Evolutionary conservation across 2,329 filamentous ascomycete species (phyloP).

Genomic region (Neodidymelliopsis sp.): DNA sequence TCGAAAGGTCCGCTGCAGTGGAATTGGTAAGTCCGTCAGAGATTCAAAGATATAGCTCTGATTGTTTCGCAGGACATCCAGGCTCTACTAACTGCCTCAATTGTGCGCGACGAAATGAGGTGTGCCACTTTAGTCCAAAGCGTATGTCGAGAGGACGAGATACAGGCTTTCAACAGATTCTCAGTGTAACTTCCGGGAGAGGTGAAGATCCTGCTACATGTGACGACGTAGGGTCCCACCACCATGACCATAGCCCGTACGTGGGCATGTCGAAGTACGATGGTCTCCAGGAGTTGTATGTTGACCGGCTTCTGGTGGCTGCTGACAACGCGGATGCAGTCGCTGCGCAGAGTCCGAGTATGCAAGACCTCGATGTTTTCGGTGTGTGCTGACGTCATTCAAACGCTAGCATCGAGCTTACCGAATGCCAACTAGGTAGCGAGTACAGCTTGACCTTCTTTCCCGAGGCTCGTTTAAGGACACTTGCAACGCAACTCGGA

Average conservation of each 20-base stretch:
- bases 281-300: neutral
- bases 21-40: neutral
- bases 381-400: neutral
- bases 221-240: neutral
- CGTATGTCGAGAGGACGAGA: neutral
- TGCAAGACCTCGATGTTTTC: neutral
- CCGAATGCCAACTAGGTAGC: neutral
- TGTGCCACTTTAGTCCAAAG: neutral
- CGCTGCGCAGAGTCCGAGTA: neutral
- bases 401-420: neutral
- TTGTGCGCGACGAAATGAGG: neutral
- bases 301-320: neutral
- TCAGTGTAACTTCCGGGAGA: neutral
- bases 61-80: neutral
- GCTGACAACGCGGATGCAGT: neutral
- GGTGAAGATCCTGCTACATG: neutral
- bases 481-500: slow-evolving; percentile 36
- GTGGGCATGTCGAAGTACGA: neutral
- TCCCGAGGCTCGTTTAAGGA: slow-evolving; percentile 43
- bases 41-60: neutral
- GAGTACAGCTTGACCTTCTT: slow-evolving; percentile 45
- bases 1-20: neutral
- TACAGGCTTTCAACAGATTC: neutral
- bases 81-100: neutral
- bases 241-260: neutral